A percentile compares a stretch with the other conserved stretches of the same genome.
These are phyloP conservation scores for Przewalskia tangutica DNA, from an alignment of 257 asterid genomes.

Conservation along the genomic window DNA sequence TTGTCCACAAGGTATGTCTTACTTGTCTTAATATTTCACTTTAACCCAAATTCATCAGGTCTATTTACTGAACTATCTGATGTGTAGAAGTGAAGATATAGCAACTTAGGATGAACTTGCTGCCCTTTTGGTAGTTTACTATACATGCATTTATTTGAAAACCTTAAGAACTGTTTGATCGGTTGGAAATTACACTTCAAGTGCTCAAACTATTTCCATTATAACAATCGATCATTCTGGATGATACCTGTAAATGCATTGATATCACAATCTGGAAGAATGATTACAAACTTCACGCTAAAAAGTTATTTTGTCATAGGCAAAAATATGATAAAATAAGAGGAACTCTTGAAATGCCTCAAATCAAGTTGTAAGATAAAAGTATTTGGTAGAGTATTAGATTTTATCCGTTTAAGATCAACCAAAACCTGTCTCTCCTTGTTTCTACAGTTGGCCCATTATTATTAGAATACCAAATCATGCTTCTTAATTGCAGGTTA, in stretches of 20 bases:
- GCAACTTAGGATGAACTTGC: background rate
- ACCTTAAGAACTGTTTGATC: background rate
- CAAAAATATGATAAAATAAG: background rate
- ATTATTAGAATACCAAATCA: background rate
- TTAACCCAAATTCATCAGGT: background rate
- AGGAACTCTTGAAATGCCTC: background rate
- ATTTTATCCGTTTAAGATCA: background rate
- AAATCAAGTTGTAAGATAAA: background rate
- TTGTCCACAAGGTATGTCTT: constrained; percentile 75
- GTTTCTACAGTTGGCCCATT: background rate
- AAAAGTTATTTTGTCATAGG: background rate
- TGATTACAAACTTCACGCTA: background rate
- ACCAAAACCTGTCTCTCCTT: background rate
- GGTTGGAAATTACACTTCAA: background rate
- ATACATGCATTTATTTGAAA: background rate
- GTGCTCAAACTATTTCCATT: background rate
- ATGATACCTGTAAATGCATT: background rate
- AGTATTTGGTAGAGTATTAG: background rate
- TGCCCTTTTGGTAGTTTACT: background rate
- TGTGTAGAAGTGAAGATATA: background rate
- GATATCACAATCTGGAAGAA: background rate
- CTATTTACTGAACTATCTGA: background rate
- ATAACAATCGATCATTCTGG: background rate
- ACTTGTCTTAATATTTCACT: background rate
- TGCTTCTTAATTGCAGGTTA: background rate